A percentile compares a stretch with the other conserved stretches of the same genome.
Evolutionary conservation across 2,329 filamentous ascomycete genomes (phyloP).

Genomic region (Claviceps citrina): DNA sequence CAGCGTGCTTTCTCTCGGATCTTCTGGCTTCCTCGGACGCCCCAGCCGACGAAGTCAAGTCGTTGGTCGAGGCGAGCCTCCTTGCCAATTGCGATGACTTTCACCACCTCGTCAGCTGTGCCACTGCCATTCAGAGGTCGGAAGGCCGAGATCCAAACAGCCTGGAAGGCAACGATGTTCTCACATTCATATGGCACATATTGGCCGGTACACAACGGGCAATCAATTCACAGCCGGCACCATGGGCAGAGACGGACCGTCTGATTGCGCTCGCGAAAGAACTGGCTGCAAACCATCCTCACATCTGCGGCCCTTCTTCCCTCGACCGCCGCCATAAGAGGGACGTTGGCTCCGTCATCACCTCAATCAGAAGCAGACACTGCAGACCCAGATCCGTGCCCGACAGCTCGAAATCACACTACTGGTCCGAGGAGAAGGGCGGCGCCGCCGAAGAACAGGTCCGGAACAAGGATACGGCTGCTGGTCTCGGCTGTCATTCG

Average conservation of each 20-base stretch:
- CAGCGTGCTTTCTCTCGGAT: slow-evolving; percentile 17
- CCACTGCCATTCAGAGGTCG: slow-evolving; percentile 14
- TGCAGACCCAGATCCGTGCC: not conserved
- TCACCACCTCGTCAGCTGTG: slow-evolving; percentile 19
- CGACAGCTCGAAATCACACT: not conserved
- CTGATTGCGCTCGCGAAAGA: slow-evolving; percentile 18
- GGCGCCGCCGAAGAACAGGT: not conserved
- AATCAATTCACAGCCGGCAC: slow-evolving; percentile 5
- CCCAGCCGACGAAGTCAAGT: slow-evolving; percentile 14
- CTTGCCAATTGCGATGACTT: slow-evolving; percentile 20
- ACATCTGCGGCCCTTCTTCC: slow-evolving; percentile 8
- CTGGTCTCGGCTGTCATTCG: too few relatives aligned
- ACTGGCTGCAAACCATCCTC: slow-evolving; percentile 13
- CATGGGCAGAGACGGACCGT: slow-evolving; percentile 22
- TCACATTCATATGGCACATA: slow-evolving; percentile 17
- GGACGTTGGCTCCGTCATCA: not conserved
- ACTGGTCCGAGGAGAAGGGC: slow-evolving; percentile 1
- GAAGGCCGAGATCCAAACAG: slow-evolving; percentile 7
- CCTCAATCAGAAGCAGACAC: not conserved
- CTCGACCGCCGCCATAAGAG: not conserved
- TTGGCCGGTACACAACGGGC: slow-evolving; percentile 6
- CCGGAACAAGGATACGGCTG: not conserved
- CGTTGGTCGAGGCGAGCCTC: slow-evolving; percentile 18
- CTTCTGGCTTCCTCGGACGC: slow-evolving; percentile 14
- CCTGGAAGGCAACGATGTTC: slow-evolving; percentile 20